These are phyloP conservation scores for Emergomyces orientalis DNA, from an alignment of 2,329 filamentous ascomycete genomes.

Conservation along the genomic window DNA sequence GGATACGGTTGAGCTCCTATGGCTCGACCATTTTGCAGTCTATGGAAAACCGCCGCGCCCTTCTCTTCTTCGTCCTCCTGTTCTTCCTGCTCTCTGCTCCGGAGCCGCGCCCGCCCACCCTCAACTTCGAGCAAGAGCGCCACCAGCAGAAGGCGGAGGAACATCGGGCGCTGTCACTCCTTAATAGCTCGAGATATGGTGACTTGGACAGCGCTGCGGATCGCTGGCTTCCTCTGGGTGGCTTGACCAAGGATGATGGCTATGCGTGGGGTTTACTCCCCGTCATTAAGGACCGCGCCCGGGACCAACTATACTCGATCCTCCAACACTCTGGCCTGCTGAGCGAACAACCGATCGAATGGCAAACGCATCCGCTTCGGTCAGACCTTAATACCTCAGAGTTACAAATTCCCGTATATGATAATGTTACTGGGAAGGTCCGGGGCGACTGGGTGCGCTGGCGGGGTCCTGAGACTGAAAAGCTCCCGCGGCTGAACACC, in stretches of 20 bases:
- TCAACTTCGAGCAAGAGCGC: constrained; percentile 35
- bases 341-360: constrained; percentile 23
- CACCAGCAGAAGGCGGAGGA: constrained; percentile 44
- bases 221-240: constrained; percentile 61
- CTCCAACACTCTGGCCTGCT: constrained; percentile 27
- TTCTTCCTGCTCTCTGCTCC: constrained; percentile 47
- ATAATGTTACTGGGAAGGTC: constrained; percentile 67
- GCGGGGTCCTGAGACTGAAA: constrained; percentile 31
- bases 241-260: constrained; percentile 62
- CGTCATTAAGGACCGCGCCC: constrained; percentile 55
- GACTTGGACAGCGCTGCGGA: constrained; percentile 40
- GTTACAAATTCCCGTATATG: constrained; percentile 53
- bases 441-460: constrained; percentile 65
- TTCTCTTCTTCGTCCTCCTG: constrained; percentile 43
- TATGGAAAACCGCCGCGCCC: constrained; percentile 42
- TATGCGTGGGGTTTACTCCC: constrained; percentile 69
- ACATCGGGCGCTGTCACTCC: constrained; percentile 41
- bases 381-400: constrained; percentile 29
- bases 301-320: constrained; percentile 42
- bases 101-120: constrained; percentile 33
- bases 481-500: constrained; percentile 51
- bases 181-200: constrained; percentile 44
- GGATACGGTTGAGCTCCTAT: constrained; percentile 14
- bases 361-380: constrained; percentile 16
- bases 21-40: constrained; percentile 19